phyloP scores from a whole-genome alignment of 345 rosid genomes.

The Acer saccharum region DNA sequence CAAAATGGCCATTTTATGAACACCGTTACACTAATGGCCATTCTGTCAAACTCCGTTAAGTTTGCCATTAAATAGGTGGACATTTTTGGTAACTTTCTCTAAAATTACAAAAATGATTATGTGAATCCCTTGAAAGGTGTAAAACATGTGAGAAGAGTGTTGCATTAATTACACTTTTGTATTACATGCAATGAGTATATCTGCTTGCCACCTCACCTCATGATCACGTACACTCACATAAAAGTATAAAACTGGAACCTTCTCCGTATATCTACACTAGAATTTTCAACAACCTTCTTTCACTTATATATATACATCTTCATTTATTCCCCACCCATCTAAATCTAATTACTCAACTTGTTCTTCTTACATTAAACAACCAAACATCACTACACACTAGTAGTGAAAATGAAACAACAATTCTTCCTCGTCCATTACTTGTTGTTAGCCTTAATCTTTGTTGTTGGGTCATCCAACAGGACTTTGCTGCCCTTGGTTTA shows the following conservation, averaged over 20 bases:
- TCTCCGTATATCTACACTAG: constrained; percentile 25
- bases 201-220: neutral
- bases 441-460: constrained; percentile 21
- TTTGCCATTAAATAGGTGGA: no score
- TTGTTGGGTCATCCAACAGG: constrained; percentile 25
- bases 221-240: neutral
- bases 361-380: no score
- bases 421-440: neutral
- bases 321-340: neutral
- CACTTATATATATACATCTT: constrained; percentile 9
- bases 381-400: constrained; percentile 14
- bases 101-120: no score
- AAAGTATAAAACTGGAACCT: constrained; percentile 33
- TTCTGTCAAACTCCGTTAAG: no score
- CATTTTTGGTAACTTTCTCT: no score
- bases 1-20: no score
- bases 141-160: constrained; percentile 19
- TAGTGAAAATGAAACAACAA: no score
- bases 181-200: neutral
- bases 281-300: constrained; percentile 28
- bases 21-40: no score
- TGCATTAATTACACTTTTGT: no score
- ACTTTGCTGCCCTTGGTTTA: neutral
- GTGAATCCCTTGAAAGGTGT: neutral
- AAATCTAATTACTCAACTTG: no score